phyloP scores from a whole-genome alignment of 805 yeast species.

The Yarrowia yakushimensis region DNA sequence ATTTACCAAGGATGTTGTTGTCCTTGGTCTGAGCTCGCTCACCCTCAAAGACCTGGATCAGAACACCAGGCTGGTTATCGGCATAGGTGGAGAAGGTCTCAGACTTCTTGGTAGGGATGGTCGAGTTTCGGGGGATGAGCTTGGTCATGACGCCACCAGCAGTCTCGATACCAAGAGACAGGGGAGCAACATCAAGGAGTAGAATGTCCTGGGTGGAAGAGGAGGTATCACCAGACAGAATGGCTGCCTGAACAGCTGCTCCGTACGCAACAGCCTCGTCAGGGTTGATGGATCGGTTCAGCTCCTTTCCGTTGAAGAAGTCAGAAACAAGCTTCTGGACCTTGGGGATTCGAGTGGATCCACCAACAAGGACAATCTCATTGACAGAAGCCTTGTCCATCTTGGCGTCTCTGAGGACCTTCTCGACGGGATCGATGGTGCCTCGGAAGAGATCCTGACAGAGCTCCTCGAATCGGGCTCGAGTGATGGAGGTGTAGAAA shows the following conservation, averaged over 20 bases:
- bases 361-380: not conserved
- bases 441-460: conserved; percentile 6
- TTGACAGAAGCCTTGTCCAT: not conserved
- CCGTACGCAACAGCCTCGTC: conserved; percentile 2
- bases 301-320: conserved; percentile 1
- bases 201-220: not conserved
- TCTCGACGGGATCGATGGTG: not conserved
- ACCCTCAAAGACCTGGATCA: conserved; percentile 3
- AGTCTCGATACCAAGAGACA: not conserved
- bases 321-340: not conserved
- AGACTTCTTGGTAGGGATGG: not conserved
- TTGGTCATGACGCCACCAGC: not conserved
- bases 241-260: not conserved
- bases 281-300: not conserved
- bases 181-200: not conserved
- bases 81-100: conserved; percentile 8
- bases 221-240: not conserved
- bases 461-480: conserved; percentile 7
- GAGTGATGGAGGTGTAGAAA: not conserved
- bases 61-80: not conserved
- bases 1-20: not conserved
- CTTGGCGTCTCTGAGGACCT: not conserved
- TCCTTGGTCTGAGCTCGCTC: conserved; percentile 9
- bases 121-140: conserved; percentile 7
- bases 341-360: conserved; percentile 1